phyloP scores from a whole-genome alignment of 345 rosid species.

The Boechera retrofracta region DNA sequence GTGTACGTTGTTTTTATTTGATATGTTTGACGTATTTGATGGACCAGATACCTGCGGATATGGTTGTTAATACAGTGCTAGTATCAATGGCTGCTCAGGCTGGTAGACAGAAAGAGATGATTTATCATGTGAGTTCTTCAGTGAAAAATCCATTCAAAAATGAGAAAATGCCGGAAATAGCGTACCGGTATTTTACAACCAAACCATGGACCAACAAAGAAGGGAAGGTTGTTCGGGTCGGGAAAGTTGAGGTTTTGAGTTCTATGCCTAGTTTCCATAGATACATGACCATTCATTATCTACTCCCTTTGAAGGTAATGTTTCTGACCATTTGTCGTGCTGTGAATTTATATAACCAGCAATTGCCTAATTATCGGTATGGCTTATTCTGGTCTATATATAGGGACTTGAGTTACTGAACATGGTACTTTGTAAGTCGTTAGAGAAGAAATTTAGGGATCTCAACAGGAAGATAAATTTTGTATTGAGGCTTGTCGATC shows the following conservation, averaged over 20 bases:
- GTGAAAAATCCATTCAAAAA: constrained; percentile 56
- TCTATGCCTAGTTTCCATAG: constrained; percentile 78
- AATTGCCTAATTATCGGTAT: not conserved
- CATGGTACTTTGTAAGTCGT: constrained; percentile 35
- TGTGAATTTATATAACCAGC: not conserved
- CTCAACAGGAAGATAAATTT: constrained; percentile 17
- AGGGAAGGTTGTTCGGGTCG: constrained; percentile 70
- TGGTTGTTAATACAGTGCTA: constrained; percentile 77
- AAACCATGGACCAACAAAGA: constrained; percentile 86
- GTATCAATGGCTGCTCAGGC: constrained; percentile 64
- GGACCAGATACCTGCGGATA: constrained; percentile 76
- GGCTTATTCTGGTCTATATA: not conserved
- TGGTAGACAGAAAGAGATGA: constrained; percentile 31
- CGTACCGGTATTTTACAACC: constrained; percentile 54
- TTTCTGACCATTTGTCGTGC: not conserved
- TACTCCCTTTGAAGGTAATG: constrained; percentile 62
- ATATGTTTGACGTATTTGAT: not conserved
- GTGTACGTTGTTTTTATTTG: not conserved
- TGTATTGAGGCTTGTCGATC: constrained; percentile 33
- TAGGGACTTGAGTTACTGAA: constrained; percentile 42
- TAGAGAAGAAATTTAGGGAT: constrained; percentile 24
- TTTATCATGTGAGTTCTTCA: constrained; percentile 84
- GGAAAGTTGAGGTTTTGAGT: constrained; percentile 48
- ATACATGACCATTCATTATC: constrained; percentile 73
- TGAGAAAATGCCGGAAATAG: constrained; percentile 50